A percentile compares a stretch with the other conserved stretches of the same genome.
phyloP scores from a whole-genome alignment of 2,329 filamentous ascomycete genomes.

The Ophiostoma angusticollis region DNA sequence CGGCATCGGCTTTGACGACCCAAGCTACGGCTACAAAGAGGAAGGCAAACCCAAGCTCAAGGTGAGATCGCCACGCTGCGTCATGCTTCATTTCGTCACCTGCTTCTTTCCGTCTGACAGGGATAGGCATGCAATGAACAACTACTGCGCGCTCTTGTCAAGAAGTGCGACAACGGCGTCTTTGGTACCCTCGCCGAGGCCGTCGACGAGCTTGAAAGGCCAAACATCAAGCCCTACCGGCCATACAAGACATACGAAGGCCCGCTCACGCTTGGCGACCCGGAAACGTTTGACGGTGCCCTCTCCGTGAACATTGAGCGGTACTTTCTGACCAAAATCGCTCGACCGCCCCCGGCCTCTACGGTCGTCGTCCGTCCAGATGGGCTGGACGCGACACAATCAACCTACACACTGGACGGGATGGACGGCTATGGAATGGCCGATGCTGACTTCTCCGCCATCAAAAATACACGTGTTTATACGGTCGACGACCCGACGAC shows the following conservation, averaged over 20 bases:
- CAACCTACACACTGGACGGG: slow-evolving; percentile 35
- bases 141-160: slow-evolving; percentile 49
- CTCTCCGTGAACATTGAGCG: slow-evolving; percentile 78
- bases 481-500: slow-evolving; percentile 62
- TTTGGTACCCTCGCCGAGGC: slow-evolving; percentile 83
- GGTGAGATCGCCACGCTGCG: slow-evolving; percentile 36
- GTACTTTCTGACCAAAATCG: slow-evolving; percentile 75
- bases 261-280: slow-evolving; percentile 65
- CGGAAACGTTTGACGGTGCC: slow-evolving; percentile 57
- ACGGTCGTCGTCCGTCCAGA: slow-evolving; percentile 54
- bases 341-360: slow-evolving; percentile 61
- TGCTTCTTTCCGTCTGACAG: too few relatives aligned
- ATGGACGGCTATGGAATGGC: slow-evolving; percentile 36
- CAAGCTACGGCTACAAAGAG: slow-evolving; percentile 82
- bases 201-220: slow-evolving; percentile 64
- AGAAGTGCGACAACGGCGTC: slow-evolving; percentile 52
- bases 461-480: slow-evolving; percentile 71
- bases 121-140: slow-evolving; percentile 56
- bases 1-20: slow-evolving; percentile 87
- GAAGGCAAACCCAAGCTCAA: slow-evolving; percentile 67
- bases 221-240: slow-evolving; percentile 61
- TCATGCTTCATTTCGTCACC: too few relatives aligned
- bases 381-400: slow-evolving; percentile 31
- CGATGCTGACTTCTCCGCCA: slow-evolving; percentile 43
- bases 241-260: slow-evolving; percentile 73